phyloP scores from a whole-genome alignment of 345 rosid species.

The Corchorus capsularis region DNA sequence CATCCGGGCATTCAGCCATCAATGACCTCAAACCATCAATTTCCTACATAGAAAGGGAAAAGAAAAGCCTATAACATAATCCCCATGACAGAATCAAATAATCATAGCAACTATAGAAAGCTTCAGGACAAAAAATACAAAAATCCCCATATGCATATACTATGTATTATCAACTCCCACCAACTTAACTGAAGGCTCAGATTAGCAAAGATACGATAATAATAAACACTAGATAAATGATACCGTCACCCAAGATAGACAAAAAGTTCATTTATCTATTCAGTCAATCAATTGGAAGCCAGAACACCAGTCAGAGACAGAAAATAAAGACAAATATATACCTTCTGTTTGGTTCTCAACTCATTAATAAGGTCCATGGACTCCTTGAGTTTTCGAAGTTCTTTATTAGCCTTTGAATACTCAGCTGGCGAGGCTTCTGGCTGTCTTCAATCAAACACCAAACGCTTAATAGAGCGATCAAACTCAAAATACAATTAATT shows the following conservation, averaged over 20 bases:
- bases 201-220: not conserved
- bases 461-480: slow-evolving; percentile 11
- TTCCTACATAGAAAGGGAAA: slow-evolving; percentile 48
- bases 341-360: slow-evolving; percentile 80
- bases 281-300: not conserved
- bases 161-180: not conserved
- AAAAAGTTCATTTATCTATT: not conserved
- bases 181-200: not conserved
- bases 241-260: not conserved
- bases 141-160: not conserved
- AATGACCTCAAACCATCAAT: slow-evolving; percentile 69
- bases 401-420: slow-evolving; percentile 82
- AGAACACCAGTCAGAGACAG: not conserved
- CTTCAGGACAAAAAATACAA: not conserved
- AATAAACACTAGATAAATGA: not conserved
- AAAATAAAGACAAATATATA: slow-evolving; percentile 19
- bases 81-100: not conserved
- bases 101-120: not conserved
- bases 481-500: not conserved
- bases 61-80: slow-evolving; percentile 2
- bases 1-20: slow-evolving; percentile 64
- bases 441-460: slow-evolving; percentile 68
- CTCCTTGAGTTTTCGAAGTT: slow-evolving; percentile 76
- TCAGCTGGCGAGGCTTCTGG: slow-evolving; percentile 82
- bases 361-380: slow-evolving; percentile 69